Evolutionary conservation across 768 basidiomycete species (phyloP).

Genomic region (Piloderma croceum): DNA sequence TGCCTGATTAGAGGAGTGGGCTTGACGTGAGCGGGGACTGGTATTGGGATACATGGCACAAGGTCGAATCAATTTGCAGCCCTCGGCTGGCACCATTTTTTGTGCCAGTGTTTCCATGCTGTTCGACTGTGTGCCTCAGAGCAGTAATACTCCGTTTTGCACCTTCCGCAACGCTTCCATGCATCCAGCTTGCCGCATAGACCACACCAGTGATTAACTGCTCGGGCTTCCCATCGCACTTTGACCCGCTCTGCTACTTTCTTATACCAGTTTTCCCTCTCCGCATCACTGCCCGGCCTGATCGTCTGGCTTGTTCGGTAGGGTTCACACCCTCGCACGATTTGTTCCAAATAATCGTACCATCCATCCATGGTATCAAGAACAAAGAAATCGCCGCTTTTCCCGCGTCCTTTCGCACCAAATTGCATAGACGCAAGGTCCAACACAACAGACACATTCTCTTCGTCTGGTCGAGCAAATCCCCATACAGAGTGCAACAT

Average conservation of each 20-base stretch:
- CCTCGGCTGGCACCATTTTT: no score
- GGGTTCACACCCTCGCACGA: neutral
- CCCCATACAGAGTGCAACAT: slow-evolving; percentile 14
- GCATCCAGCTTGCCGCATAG: slow-evolving; percentile 11
- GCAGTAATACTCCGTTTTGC: slow-evolving; percentile 11
- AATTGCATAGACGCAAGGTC: slow-evolving; percentile 19
- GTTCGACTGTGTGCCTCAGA: slow-evolving; percentile 11
- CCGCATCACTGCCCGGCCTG: neutral
- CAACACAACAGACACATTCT: neutral
- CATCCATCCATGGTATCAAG: slow-evolving; percentile 13
- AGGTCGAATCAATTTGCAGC: no score
- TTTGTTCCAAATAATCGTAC: slow-evolving; percentile 4
- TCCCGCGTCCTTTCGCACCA: slow-evolving; percentile 16
- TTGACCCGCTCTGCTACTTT: slow-evolving; percentile 12
- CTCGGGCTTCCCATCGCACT: slow-evolving; percentile 7
- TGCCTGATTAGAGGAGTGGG: slow-evolving; percentile 62
- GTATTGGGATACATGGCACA: slow-evolving; percentile 87
- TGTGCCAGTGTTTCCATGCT: slow-evolving; percentile 16
- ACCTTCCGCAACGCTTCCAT: slow-evolving; percentile 9
- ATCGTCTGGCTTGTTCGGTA: neutral
- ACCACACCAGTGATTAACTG: slow-evolving; percentile 11
- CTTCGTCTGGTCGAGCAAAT: slow-evolving; percentile 3
- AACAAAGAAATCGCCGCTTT: slow-evolving; percentile 8
- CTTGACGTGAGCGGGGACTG: slow-evolving; percentile 57
- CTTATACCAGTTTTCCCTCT: slow-evolving; percentile 9